phyloP scores from a whole-genome alignment of 2,329 filamentous ascomycete genomes.

The Teratosphaeria destructans region DNA sequence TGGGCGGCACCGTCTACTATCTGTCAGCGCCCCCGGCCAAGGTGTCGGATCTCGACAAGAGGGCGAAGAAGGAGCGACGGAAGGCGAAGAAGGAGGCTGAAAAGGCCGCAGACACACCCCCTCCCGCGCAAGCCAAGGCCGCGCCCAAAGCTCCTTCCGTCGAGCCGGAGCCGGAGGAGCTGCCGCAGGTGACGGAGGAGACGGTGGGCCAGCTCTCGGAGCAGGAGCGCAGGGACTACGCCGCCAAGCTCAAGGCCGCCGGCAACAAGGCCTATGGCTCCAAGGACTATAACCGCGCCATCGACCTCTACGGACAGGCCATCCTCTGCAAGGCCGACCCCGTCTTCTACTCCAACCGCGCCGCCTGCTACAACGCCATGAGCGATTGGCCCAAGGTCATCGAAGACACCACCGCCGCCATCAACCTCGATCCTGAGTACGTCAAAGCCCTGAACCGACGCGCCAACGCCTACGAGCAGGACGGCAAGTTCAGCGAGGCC shows the following conservation, averaged over 20 bases:
- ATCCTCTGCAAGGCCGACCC: slow-evolving; percentile 95
- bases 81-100: slow-evolving; percentile 78
- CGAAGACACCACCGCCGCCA: slow-evolving; percentile 89
- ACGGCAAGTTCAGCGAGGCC: slow-evolving; percentile 82
- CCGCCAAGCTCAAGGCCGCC: slow-evolving; percentile 82
- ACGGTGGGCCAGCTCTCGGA: slow-evolving; percentile 34
- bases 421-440: slow-evolving; percentile 89
- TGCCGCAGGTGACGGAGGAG: slow-evolving; percentile 40
- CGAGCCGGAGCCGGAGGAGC: slow-evolving; percentile 32
- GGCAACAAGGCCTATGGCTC: slow-evolving; percentile 94
- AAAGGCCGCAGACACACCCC: slow-evolving; percentile 35
- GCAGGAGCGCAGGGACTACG: slow-evolving; percentile 73
- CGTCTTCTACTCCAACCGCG: slow-evolving; percentile 97
- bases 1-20: slow-evolving; percentile 89
- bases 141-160: slow-evolving; percentile 21
- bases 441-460: slow-evolving; percentile 95
- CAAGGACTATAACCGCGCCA: slow-evolving; percentile 89
- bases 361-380: slow-evolving; percentile 91
- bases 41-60: slow-evolving; percentile 48
- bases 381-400: slow-evolving; percentile 92
- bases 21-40: slow-evolving; percentile 43
- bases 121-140: slow-evolving; percentile 11
- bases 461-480: slow-evolving; percentile 92
- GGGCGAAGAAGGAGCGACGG: slow-evolving; percentile 80
- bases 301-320: slow-evolving; percentile 88